These are phyloP conservation scores for Syzygium oleosum DNA, from an alignment of 345 rosid genomes.

Conservation along the genomic window DNA sequence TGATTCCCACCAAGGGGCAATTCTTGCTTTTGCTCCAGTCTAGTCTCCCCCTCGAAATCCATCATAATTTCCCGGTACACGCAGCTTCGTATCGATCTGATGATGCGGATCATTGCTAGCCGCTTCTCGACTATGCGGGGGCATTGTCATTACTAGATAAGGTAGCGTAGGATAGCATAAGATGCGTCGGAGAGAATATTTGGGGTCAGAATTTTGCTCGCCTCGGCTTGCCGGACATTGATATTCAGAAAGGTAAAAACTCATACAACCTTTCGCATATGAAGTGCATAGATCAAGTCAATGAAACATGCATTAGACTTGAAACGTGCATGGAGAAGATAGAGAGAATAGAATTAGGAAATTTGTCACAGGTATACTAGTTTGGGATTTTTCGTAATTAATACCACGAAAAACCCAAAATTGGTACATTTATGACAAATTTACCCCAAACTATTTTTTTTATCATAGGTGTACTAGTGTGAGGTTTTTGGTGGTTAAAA, in stretches of 20 bases:
- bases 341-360: neutral
- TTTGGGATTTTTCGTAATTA: too few relatives aligned
- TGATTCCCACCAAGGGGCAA: neutral
- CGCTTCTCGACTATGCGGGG: neutral
- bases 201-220: rapidly evolving
- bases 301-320: neutral
- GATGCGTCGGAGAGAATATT: neutral
- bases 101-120: neutral
- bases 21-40: neutral
- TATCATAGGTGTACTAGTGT: too few relatives aligned
- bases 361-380: too few relatives aligned
- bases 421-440: too few relatives aligned
- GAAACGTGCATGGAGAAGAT: neutral
- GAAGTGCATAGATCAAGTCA: neutral
- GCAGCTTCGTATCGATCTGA: neutral
- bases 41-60: neutral
- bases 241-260: neutral
- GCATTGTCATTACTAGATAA: neutral
- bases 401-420: too few relatives aligned
- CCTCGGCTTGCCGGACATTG: neutral
- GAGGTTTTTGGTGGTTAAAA: too few relatives aligned
- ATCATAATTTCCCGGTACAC: neutral
- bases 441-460: too few relatives aligned
- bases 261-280: neutral
- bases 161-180: neutral